Percentiles rank a stretch among this genome's conserved stretches.
These are phyloP conservation scores for Oryza australiensis DNA, from an alignment of 176 grass and related monocot species.

Conservation along the genomic window DNA sequence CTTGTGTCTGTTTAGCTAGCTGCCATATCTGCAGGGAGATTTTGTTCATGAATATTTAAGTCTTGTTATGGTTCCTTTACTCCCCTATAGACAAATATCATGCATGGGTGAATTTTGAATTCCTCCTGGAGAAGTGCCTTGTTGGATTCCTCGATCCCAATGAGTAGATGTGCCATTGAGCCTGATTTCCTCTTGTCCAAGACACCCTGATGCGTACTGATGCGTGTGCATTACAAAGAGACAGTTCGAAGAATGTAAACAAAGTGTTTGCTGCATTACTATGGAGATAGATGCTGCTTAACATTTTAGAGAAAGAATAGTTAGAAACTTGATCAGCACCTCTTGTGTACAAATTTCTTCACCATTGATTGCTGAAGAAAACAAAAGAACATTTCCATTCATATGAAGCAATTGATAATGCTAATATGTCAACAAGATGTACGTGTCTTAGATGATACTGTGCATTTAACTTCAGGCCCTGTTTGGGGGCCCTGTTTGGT, in stretches of 20 bases:
- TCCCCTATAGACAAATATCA: conserved; percentile 81
- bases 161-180: conserved; percentile 21
- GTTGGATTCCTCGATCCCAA: conserved; percentile 72
- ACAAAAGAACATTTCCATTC: neutral
- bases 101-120: conserved; percentile 91
- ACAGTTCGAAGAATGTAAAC: conserved; percentile 9
- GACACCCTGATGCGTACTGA: neutral
- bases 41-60: neutral
- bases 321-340: conserved; percentile 1
- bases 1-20: neutral
- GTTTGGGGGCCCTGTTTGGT: too few relatives aligned
- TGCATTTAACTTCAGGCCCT: too few relatives aligned
- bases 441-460: neutral
- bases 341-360: neutral
- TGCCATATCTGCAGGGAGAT: neutral
- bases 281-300: neutral
- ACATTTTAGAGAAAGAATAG: neutral
- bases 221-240: neutral
- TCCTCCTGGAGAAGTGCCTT: conserved; percentile 91
- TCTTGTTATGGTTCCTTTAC: conserved; percentile 55
- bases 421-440: neutral
- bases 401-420: neutral
- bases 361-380: neutral
- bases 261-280: neutral
- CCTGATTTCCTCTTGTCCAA: neutral